phyloP scores from a whole-genome alignment of 192 early-diverging fungal species.

The Gamsiella multidivaricata region DNA sequence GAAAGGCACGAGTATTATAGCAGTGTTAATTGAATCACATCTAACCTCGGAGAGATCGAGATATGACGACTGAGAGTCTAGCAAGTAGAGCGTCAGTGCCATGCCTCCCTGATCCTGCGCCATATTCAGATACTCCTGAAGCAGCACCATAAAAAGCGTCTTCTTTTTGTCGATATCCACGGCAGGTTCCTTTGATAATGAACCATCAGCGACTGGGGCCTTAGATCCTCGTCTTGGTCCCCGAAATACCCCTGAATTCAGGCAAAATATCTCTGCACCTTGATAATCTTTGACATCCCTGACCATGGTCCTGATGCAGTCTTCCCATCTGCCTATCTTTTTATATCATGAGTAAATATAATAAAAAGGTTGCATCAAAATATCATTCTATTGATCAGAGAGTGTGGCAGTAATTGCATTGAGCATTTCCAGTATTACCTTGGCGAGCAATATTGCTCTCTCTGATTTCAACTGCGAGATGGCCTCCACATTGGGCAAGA shows the following conservation, averaged over 20 bases:
- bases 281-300: constrained; percentile 61
- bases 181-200: constrained; percentile 9
- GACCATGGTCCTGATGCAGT: constrained; percentile 59
- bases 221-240: constrained; percentile 22
- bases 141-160: constrained; percentile 57
- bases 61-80: constrained; percentile 66
- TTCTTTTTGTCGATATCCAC: constrained; percentile 20
- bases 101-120: constrained; percentile 50
- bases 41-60: constrained; percentile 62
- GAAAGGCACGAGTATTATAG: not conserved
- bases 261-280: constrained; percentile 65
- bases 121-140: constrained; percentile 62
- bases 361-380: no score
- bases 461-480: constrained; percentile 56
- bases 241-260: constrained; percentile 58
- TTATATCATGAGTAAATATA: no score
- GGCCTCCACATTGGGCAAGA: constrained; percentile 48
- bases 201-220: not conserved
- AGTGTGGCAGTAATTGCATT: not conserved
- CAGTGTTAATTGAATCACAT: not conserved
- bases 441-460: constrained; percentile 59
- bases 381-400: no score
- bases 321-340: no score
- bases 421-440: constrained; percentile 53
- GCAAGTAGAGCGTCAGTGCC: constrained; percentile 26